Conservation (phyloP, 73 alveolate species). For the Paramecium sexaurelia region DNA sequence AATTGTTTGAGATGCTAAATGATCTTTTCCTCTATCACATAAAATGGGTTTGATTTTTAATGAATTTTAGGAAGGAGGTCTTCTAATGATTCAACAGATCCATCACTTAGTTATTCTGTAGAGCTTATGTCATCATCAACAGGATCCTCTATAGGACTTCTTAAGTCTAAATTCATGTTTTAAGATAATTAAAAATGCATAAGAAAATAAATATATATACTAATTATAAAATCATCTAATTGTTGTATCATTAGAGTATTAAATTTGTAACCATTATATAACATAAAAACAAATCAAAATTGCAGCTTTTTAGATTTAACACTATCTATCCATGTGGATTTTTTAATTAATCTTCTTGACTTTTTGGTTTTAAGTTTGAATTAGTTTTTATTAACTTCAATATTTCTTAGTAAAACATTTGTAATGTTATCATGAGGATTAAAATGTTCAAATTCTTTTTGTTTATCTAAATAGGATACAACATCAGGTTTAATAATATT, state of each 20-base stretch:
- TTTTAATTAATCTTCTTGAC: constrained; percentile 11
- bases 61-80: constrained; percentile 20
- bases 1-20: not conserved
- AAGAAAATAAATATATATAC: not conserved
- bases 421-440: not conserved
- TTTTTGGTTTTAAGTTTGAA: not conserved
- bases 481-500: not conserved
- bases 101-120: not conserved
- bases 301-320: not conserved
- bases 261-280: not conserved
- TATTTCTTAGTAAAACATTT: not conserved
- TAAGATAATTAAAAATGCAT: not conserved
- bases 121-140: not conserved
- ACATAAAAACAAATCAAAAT: not conserved
- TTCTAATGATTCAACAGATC: constrained; percentile 22
- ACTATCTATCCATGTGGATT: constrained; percentile 30
- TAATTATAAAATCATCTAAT: not conserved
- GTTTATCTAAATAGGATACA: not conserved
- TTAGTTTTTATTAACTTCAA: not conserved
- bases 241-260: not conserved
- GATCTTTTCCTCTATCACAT: not conserved
- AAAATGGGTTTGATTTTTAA: not conserved
- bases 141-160: not conserved
- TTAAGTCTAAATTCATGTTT: not conserved
- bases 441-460: constrained; percentile 5